These are phyloP conservation scores for Plectosphaerella plurivora DNA, from an alignment of 2,329 filamentous ascomycete species.

Conservation along the genomic window DNA sequence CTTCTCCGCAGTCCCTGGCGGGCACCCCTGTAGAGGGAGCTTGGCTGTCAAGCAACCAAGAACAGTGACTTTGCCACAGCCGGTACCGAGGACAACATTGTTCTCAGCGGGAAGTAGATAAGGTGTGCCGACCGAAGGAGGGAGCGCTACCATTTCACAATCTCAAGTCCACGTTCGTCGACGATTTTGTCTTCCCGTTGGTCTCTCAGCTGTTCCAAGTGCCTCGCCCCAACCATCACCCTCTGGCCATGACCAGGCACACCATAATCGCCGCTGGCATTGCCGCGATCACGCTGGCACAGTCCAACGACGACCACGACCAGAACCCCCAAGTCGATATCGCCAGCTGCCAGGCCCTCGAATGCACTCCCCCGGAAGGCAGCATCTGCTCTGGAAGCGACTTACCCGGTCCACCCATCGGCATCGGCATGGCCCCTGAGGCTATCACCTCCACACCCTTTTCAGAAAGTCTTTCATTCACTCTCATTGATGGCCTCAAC, in stretches of 20 bases:
- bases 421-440: conserved; percentile 1
- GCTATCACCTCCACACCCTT: not conserved
- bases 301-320: not conserved
- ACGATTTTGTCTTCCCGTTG: no score
- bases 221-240: no score
- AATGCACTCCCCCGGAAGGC: not conserved
- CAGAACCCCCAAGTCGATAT: conserved; percentile 1
- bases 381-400: conserved; percentile 1
- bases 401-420: not conserved
- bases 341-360: not conserved
- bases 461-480: not conserved
- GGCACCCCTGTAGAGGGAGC: no score
- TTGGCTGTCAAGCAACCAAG: no score
- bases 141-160: not conserved
- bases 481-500: conserved; percentile 19
- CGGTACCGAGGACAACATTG: no score
- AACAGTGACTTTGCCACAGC: no score
- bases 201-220: no score
- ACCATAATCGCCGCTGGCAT: not conserved
- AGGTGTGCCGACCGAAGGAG: no score
- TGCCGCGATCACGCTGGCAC: not conserved
- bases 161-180: no score
- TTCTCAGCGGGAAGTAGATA: no score
- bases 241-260: not conserved
- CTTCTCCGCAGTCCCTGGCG: no score